phyloP scores from a whole-genome alignment of 2,329 filamentous ascomycete genomes.

The Tolypocladium amazonense region DNA sequence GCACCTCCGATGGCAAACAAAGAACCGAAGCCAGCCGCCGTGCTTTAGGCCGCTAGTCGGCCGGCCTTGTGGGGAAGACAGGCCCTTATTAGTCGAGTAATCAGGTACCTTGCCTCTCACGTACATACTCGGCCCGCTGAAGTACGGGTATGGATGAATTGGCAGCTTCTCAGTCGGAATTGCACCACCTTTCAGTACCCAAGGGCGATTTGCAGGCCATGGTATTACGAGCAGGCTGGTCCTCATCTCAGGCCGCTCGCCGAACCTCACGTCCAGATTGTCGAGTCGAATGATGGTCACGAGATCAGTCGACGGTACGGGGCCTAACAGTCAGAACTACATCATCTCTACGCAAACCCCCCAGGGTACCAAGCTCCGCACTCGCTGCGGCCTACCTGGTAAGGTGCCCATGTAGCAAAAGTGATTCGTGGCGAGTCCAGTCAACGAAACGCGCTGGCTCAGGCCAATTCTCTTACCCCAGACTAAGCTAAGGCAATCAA shows the following conservation, averaged over 20 bases:
- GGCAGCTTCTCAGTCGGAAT: background rate
- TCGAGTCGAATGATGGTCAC: background rate
- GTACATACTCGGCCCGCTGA: background rate
- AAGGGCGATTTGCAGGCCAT: too few species aligned
- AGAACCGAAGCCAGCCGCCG: slow-evolving; percentile 7
- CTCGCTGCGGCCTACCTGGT: too few species aligned
- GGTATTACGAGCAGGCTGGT: background rate
- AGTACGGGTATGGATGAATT: background rate
- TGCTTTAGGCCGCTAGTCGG: background rate
- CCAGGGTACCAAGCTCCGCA: background rate
- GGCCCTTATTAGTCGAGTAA: background rate
- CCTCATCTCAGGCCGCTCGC: too few species aligned
- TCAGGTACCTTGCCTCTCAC: too few species aligned
- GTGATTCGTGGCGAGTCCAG: background rate
- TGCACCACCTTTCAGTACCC: background rate
- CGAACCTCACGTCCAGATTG: background rate
- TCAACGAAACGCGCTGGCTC: background rate
- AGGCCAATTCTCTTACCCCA: background rate
- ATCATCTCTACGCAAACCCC: background rate
- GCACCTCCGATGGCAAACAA: background rate
- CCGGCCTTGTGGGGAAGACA: background rate
- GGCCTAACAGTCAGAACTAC: background rate
- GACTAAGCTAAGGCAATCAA: background rate
- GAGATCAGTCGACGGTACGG: background rate
- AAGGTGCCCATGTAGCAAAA: too few species aligned